Evolutionary conservation across 2,329 filamentous ascomycete species (phyloP), one percentile per base, ranked within the genome.

Genomic region (Shiraia bambusicola): DNA sequence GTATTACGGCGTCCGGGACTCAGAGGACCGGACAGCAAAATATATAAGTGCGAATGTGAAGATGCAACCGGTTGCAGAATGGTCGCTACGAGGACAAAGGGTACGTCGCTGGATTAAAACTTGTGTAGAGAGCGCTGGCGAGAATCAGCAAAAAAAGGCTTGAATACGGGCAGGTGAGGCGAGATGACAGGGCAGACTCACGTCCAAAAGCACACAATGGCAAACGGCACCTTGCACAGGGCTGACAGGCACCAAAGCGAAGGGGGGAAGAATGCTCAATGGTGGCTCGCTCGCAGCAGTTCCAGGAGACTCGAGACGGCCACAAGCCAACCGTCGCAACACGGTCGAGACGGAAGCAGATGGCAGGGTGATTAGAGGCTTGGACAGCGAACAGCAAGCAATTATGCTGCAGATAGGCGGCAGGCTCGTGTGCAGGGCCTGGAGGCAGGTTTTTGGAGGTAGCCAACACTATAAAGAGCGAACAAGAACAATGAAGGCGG

Each of bases 1-100:
- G 75, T 74, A 70, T 77, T 78, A 81, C 77, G 60, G 61, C 75
- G 78, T 76, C 78, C 80, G 75, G 73, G 66, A 61, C 57, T 63
- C 61, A 40, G 53, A 60, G 63, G 56, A 66, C 64, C 65, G 68
- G 67, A 70, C 67, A 54, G 58, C 59, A 52, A 65, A 65, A 59
- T 63, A 62, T 62, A 53, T 62, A 63, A 47, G 61, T 54, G 47
- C 59, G 61, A 68, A 66, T 55, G 49, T 59, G 58, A 57, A 60
- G 49, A 45, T 54, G 49, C 54, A 59, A 54, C 54, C 50, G 49
- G 52, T 51, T 52, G 56, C 52, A 55, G 52, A 30, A 37, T 46
- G 53, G 50, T 52, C 44, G 54, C 49, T 39, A 34, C 38, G 47
- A 48, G 43, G 47, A 45, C 29, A 52, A 63, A 65, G 56, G 13